Conservation (phyloP, 2,329 filamentous ascomycete species). For the Paecilomyces sp. region DNA sequence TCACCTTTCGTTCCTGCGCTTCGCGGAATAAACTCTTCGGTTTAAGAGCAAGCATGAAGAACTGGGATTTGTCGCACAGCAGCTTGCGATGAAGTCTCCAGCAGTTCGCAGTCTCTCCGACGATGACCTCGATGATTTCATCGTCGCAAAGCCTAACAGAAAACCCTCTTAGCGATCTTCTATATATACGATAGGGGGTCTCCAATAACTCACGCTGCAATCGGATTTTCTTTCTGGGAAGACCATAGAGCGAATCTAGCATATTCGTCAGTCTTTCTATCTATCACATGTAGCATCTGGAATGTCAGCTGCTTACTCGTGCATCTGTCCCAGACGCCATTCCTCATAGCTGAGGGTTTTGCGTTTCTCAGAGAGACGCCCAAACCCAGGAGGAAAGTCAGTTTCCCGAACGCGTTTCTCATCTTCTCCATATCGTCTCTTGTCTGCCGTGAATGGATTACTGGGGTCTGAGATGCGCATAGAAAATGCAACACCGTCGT, state of each 20-base stretch:
- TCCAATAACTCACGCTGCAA: slow-evolving; percentile 2
- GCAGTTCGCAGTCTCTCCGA: slow-evolving; percentile 1
- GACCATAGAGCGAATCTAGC: not conserved
- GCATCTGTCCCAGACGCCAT: slow-evolving; percentile 2
- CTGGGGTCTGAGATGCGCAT: not conserved
- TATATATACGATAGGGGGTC: not conserved
- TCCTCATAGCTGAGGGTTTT: slow-evolving; percentile 5
- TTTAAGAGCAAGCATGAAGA: slow-evolving; percentile 1
- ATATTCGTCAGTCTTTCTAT: not conserved
- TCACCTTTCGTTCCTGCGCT: slow-evolving; percentile 2
- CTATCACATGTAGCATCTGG: not conserved
- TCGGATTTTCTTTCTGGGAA: slow-evolving; percentile 1
- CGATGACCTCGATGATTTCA: slow-evolving; percentile 5
- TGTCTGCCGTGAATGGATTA: not conserved
- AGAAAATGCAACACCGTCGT: not conserved
- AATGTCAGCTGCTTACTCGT: not conserved
- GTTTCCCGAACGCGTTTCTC: not conserved
- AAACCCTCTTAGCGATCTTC: not conserved
- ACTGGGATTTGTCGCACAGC: slow-evolving; percentile 1
- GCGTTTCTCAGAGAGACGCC: not conserved
- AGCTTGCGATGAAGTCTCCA: slow-evolving; percentile 7
- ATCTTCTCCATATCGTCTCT: slow-evolving; percentile 1
- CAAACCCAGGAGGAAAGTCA: not conserved
- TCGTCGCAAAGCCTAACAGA: slow-evolving; percentile 1
- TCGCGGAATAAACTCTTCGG: slow-evolving; percentile 3